Conservation (phyloP, 768 basidiomycete species). For the Tremella fuciformis region DNA sequence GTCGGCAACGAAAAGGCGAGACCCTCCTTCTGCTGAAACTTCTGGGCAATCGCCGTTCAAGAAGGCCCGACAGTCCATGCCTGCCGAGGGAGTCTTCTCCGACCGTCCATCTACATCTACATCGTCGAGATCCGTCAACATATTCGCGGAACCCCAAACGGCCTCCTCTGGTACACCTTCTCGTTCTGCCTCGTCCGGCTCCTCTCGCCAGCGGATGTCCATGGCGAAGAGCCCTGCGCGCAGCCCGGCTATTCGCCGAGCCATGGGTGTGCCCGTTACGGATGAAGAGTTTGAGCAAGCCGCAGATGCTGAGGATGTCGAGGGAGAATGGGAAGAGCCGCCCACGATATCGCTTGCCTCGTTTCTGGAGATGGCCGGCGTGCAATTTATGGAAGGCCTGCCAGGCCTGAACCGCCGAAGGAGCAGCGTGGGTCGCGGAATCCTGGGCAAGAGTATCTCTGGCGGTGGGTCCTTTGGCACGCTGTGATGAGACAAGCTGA, state of each 20-base stretch:
- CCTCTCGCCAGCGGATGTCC: neutral
- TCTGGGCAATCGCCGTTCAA: slow-evolving; percentile 12
- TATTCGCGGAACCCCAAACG: neutral
- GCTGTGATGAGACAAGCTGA: slow-evolving; percentile 8
- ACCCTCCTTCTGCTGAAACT: slow-evolving; percentile 4
- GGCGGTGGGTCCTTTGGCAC: slow-evolving; percentile 12
- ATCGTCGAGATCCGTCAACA: neutral
- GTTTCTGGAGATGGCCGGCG: slow-evolving; percentile 52
- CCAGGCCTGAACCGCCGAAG: slow-evolving; percentile 42
- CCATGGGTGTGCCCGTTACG: slow-evolving; percentile 10
- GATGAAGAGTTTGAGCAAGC: slow-evolving; percentile 15
- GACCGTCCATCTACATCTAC: neutral
- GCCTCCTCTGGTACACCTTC: neutral
- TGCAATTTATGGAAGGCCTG: slow-evolving; percentile 50
- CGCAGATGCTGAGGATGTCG: slow-evolving; percentile 8
- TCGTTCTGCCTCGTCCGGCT: neutral
- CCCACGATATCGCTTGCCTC: slow-evolving; percentile 40
- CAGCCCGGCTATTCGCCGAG: slow-evolving; percentile 19
- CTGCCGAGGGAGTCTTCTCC: slow-evolving; percentile 19
- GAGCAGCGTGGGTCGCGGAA: slow-evolving; percentile 44
- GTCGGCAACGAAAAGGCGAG: slow-evolving; percentile 25
- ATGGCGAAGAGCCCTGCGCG: slow-evolving; percentile 13
- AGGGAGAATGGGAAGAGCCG: slow-evolving; percentile 25
- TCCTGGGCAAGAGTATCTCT: slow-evolving; percentile 32
- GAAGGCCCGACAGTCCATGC: neutral